Evolutionary conservation across 2,329 filamentous ascomycete genomes (phyloP).

Genomic region (Simplicillium sp.): DNA sequence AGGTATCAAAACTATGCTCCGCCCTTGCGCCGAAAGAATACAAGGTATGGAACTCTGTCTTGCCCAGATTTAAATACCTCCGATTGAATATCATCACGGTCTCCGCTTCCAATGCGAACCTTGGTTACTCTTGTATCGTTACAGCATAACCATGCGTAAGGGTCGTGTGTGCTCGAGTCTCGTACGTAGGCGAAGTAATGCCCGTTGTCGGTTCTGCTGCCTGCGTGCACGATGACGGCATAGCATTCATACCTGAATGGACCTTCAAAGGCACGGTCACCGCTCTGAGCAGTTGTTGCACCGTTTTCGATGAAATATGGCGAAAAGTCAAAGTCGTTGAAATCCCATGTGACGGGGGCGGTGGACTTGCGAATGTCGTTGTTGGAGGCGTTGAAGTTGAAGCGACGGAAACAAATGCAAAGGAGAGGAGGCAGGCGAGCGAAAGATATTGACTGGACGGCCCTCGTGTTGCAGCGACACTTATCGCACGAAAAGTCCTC

Average conservation of each 20-base stretch:
- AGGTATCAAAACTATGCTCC: background rate
- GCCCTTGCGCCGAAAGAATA: slow-evolving; percentile 33
- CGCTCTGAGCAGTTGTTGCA: slow-evolving; percentile 19
- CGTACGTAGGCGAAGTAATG: slow-evolving; percentile 72
- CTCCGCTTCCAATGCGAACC: slow-evolving; percentile 30
- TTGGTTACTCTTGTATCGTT: slow-evolving; percentile 34
- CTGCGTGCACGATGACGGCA: slow-evolving; percentile 71
- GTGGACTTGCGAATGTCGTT: slow-evolving; percentile 51
- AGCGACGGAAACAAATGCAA: slow-evolving; percentile 64
- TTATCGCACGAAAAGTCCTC: slow-evolving; percentile 64
- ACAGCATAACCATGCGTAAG: slow-evolving; percentile 37
- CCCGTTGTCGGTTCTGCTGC: slow-evolving; percentile 56
- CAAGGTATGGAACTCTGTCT: slow-evolving; percentile 34
- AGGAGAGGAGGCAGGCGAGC: slow-evolving; percentile 73
- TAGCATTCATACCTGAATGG: slow-evolving; percentile 79
- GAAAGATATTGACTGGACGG: slow-evolving; percentile 62
- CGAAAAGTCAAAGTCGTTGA: slow-evolving; percentile 54
- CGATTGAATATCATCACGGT: slow-evolving; percentile 22
- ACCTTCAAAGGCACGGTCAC: slow-evolving; percentile 30
- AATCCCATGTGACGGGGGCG: slow-evolving; percentile 65
- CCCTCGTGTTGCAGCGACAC: slow-evolving; percentile 59
- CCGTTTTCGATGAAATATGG: slow-evolving; percentile 29
- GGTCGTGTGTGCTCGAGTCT: slow-evolving; percentile 37
- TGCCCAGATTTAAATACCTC: slow-evolving; percentile 27
- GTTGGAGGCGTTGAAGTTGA: slow-evolving; percentile 24